Conservation (phyloP, 2,329 filamentous ascomycete genomes). For the Calonectria pseudoturangicola region DNA sequence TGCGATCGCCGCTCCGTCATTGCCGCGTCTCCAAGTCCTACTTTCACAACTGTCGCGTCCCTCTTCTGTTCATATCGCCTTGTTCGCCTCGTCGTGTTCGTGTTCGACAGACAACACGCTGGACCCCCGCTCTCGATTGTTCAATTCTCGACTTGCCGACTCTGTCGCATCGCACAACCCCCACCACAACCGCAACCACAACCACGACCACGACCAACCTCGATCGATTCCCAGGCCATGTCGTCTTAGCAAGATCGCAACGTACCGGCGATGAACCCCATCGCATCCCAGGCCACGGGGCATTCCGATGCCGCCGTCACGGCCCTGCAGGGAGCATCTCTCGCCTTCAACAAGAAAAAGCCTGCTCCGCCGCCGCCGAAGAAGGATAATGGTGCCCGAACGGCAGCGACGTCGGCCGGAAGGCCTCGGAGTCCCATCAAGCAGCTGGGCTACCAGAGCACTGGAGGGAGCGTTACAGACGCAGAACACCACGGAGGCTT, state of each 20-base stretch:
- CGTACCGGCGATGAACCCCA: slow-evolving; percentile 60
- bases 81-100: slow-evolving; percentile 11
- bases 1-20: slow-evolving; percentile 24
- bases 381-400: slow-evolving; percentile 63
- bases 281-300: slow-evolving; percentile 55
- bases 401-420: slow-evolving; percentile 65
- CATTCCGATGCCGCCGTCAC: slow-evolving; percentile 63
- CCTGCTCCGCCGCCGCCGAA: slow-evolving; percentile 51
- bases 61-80: slow-evolving; percentile 6
- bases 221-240: slow-evolving; percentile 38
- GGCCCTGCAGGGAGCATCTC: slow-evolving; percentile 72
- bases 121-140: background rate
- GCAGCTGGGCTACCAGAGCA: slow-evolving; percentile 61
- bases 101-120: background rate
- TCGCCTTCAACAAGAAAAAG: slow-evolving; percentile 70
- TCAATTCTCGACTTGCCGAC: background rate
- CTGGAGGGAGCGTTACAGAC: slow-evolving; percentile 59
- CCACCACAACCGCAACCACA: background rate
- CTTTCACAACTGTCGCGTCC: slow-evolving; percentile 9
- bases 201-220: background rate
- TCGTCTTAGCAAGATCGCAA: slow-evolving; percentile 36
- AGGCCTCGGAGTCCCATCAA: slow-evolving; percentile 54
- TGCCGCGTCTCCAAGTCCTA: slow-evolving; percentile 10
- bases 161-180: slow-evolving; percentile 9
- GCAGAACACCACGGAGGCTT: slow-evolving; percentile 48